Conservation (phyloP, 306 rosid genomes). For the Astragalus glycyphyllos region DNA sequence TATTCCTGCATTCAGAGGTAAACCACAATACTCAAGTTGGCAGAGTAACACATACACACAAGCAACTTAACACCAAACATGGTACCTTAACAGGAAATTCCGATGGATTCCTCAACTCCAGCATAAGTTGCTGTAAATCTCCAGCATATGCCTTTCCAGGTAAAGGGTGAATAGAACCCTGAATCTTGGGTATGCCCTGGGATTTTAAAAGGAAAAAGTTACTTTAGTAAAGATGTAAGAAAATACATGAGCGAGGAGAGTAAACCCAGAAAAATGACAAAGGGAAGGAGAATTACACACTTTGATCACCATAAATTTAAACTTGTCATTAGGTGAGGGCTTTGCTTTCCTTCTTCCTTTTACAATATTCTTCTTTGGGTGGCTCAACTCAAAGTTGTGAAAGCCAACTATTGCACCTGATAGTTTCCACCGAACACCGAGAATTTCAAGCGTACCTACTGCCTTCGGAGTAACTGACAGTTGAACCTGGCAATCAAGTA, state of each 20-base stretch:
- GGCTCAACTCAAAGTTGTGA: conserved; percentile 69
- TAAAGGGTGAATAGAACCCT: conserved; percentile 69
- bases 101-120: conserved; percentile 86
- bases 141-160: conserved; percentile 82
- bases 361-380: conserved; percentile 58
- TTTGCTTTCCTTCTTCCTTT: conserved; percentile 67
- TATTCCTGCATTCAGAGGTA: conserved; percentile 8
- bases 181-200: conserved; percentile 91
- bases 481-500: conserved; percentile 75
- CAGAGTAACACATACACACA: neutral
- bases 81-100: conserved; percentile 79
- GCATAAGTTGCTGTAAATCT: conserved; percentile 72
- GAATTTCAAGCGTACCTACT: conserved; percentile 80
- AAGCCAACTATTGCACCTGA: conserved; percentile 80
- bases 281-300: conserved; percentile 49
- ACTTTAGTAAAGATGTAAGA: conserved; percentile 36
- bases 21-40: conserved; percentile 5
- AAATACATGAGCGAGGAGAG: neutral
- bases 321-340: conserved; percentile 53
- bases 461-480: conserved; percentile 78
- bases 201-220: conserved; percentile 34
- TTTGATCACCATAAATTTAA: conserved; percentile 87
- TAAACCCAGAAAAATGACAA: conserved; percentile 17
- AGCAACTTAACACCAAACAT: conserved; percentile 34
- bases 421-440: conserved; percentile 89